A percentile compares a stretch with the other conserved stretches of the same genome.
Evolutionary conservation across 2,329 filamentous ascomycete genomes (phyloP).

Genomic region (Dactylella cylindrospora): DNA sequence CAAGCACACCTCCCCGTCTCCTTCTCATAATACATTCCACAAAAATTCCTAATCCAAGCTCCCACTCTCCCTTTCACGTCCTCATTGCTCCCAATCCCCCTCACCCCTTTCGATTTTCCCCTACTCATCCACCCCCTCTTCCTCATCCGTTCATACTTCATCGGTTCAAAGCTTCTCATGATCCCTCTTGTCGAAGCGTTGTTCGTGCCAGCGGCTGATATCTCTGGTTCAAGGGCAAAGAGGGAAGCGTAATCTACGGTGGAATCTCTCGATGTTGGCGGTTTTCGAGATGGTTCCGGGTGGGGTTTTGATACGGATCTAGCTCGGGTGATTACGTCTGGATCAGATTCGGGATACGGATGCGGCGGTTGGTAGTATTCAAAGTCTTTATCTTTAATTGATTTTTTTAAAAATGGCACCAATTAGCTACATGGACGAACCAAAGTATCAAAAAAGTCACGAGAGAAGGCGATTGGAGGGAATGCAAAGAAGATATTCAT

Average conservation of each 20-base stretch:
- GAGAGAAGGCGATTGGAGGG: background rate
- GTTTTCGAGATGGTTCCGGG: no score
- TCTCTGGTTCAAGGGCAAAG: no score
- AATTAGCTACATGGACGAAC: slow-evolving; percentile 13
- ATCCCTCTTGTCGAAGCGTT: slow-evolving; percentile 3
- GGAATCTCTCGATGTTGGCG: slow-evolving; percentile 2
- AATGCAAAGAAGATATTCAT: slow-evolving; percentile 1
- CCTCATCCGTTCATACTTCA: slow-evolving; percentile 2
- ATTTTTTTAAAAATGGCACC: slow-evolving; percentile 2
- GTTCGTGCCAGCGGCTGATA: background rate
- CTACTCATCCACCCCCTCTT: no score
- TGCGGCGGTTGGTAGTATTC: background rate
- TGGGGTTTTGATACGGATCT: background rate
- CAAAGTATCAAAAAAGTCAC: background rate
- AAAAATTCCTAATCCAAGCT: slow-evolving; percentile 12
- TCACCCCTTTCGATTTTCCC: background rate
- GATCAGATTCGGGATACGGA: no score
- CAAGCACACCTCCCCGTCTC: slow-evolving; percentile 1
- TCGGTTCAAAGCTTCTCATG: background rate
- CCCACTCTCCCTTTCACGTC: background rate
- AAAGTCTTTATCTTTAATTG: slow-evolving; percentile 14
- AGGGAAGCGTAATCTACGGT: slow-evolving; percentile 13
- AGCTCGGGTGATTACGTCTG: slow-evolving; percentile 4
- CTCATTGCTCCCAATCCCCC: no score
- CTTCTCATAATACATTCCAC: slow-evolving; percentile 15